Percentiles rank a stretch among this genome's conserved stretches.
Evolutionary conservation across 129 eudicot species (phyloP).

Genomic region (sunflower (Helianthus annuus)): DNA sequence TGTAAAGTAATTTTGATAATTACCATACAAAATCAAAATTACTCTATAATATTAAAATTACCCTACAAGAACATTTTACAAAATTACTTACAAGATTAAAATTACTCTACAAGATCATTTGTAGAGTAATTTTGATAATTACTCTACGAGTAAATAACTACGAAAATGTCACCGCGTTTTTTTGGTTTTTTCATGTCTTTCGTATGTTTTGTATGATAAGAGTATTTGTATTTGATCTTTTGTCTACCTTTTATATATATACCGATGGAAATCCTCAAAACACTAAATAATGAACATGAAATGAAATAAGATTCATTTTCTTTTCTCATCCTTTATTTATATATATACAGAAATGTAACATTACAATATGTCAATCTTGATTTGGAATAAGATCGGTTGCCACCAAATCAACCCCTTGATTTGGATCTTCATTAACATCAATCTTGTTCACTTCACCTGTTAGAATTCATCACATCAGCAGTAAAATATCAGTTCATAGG

Average conservation of each 20-base stretch:
- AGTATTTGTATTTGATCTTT: no score
- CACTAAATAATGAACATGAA: background rate
- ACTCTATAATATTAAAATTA: no score
- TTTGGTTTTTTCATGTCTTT: no score
- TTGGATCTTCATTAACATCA: slow-evolving; percentile 41
- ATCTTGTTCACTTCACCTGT: slow-evolving; percentile 32
- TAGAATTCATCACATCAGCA: background rate
- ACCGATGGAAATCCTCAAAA: background rate
- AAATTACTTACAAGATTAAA: no score
- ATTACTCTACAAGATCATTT: no score
- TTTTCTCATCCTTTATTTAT: background rate
- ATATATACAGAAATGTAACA: background rate
- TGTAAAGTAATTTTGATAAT: no score
- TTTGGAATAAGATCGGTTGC: slow-evolving; percentile 26
- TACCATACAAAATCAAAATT: no score
- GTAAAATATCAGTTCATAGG: background rate
- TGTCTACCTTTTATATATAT: background rate
- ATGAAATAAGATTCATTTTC: background rate
- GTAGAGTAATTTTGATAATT: no score
- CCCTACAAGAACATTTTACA: no score
- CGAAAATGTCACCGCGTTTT: no score
- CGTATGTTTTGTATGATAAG: no score
- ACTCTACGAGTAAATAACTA: no score
- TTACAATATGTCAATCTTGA: background rate
- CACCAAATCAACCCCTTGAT: slow-evolving; percentile 21